A percentile compares a stretch with the other conserved stretches of the same genome.
phyloP scores from a whole-genome alignment of 352 stramenopile genomes.

The Elongisporangium prolatum region DNA sequence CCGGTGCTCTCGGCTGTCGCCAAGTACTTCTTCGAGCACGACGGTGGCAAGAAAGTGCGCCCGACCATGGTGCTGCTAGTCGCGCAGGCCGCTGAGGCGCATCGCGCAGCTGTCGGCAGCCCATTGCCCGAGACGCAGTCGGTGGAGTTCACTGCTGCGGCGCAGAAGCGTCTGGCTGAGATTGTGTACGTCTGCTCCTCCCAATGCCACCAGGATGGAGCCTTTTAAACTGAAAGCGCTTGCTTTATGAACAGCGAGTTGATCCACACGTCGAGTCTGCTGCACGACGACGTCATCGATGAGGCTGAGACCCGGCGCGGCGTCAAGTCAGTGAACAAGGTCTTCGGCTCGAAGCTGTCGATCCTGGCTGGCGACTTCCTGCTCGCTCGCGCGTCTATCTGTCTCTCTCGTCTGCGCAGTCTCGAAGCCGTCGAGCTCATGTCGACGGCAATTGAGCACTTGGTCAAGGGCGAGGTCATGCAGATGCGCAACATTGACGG shows the following conservation, averaged over 20 bases:
- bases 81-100: constrained; percentile 86
- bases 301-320: constrained; percentile 94
- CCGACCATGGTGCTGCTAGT: constrained; percentile 97
- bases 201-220: not conserved
- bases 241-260: constrained; percentile 82
- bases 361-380: constrained; percentile 98
- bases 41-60: constrained; percentile 98
- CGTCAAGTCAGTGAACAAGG: constrained; percentile 92
- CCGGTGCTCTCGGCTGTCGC: constrained; percentile 96
- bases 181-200: constrained; percentile 67
- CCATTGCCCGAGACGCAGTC: constrained; percentile 54
- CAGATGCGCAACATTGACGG: constrained; percentile 93
- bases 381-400: constrained; percentile 94
- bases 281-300: constrained; percentile 99
- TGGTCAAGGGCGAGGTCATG: constrained; percentile 99
- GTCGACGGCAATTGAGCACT: constrained; percentile 97
- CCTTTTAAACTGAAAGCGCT: not conserved
- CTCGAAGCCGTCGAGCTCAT: constrained; percentile 97
- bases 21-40: constrained; percentile 93
- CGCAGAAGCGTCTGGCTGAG: constrained; percentile 78
- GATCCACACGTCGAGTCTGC: constrained; percentile 98
- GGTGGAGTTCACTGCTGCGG: constrained; percentile 62
- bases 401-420: constrained; percentile 91
- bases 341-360: constrained; percentile 98
- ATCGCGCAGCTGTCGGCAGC: constrained; percentile 35